Percentiles rank a stretch among this genome's conserved stretches.
These are phyloP conservation scores for Cylindrotheca closterium DNA, from an alignment of 108 stramenopile species.

Conservation along the genomic window DNA sequence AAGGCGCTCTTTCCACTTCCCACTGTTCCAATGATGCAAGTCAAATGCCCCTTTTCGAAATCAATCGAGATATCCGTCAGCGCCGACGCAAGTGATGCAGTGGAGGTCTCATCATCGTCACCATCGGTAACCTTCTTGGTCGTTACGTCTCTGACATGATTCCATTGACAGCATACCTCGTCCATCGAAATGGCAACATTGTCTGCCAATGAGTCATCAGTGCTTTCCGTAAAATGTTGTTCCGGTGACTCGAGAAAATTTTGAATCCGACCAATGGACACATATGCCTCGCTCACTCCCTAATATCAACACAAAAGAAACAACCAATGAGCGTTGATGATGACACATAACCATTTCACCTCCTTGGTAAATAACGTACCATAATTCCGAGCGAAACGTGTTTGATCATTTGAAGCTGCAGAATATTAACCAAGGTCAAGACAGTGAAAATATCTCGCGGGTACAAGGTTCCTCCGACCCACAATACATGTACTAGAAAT, in stretches of 20 bases:
- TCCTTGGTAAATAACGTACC: too few species aligned
- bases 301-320: too few species aligned
- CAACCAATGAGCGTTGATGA: too few species aligned
- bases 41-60: slow-evolving; percentile 37
- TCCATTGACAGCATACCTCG: slow-evolving; percentile 52
- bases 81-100: slow-evolving; percentile 21
- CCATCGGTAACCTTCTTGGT: background rate
- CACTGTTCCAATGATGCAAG: slow-evolving; percentile 60
- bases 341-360: too few species aligned
- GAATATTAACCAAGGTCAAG: slow-evolving; percentile 67
- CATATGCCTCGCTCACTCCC: slow-evolving; percentile 66
- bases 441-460: slow-evolving; percentile 62
- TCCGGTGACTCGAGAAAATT: slow-evolving; percentile 68
- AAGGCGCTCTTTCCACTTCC: slow-evolving; percentile 65
- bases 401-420: slow-evolving; percentile 80
- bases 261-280: slow-evolving; percentile 65
- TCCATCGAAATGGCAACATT: slow-evolving; percentile 17
- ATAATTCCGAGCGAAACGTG: slow-evolving; percentile 83
- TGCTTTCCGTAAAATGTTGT: slow-evolving; percentile 41
- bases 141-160: slow-evolving; percentile 8
- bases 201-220: background rate
- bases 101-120: background rate
- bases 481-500: slow-evolving; percentile 46
- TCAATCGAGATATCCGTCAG: slow-evolving; percentile 45
- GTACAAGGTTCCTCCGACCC: slow-evolving; percentile 45